A percentile compares a stretch with the other conserved stretches of the same genome.
Evolutionary conservation across 768 basidiomycete genomes (phyloP).

Genomic region (Cubamyces lactineus): DNA sequence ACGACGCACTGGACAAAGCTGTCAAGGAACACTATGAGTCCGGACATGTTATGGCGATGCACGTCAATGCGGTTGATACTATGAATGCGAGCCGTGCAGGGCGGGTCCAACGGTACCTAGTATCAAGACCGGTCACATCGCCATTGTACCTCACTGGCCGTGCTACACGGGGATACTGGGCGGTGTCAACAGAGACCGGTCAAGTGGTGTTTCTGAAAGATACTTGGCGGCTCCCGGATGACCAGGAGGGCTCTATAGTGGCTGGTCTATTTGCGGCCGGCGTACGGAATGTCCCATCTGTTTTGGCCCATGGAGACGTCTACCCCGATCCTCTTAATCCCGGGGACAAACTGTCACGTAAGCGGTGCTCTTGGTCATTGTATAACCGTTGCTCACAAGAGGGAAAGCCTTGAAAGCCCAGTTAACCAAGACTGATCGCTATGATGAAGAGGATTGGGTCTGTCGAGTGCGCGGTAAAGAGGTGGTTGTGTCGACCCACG

Average conservation of each 20-base stretch:
- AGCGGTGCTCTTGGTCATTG: background rate
- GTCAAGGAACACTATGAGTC: constrained; percentile 14
- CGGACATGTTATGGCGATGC: background rate
- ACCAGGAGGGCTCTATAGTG: constrained; percentile 5
- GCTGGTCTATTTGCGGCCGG: background rate
- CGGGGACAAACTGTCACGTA: background rate
- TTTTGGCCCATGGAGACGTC: constrained; percentile 9
- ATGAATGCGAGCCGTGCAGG: background rate
- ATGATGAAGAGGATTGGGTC: background rate
- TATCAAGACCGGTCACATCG: constrained; percentile 10
- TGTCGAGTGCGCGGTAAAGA: background rate
- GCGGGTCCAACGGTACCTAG: background rate
- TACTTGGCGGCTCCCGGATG: constrained; percentile 1
- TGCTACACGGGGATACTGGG: constrained; percentile 21
- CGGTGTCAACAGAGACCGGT: background rate
- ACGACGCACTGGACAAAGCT: background rate
- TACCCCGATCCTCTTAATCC: background rate
- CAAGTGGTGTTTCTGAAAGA: background rate
- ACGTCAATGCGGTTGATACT: background rate
- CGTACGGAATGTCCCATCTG: constrained; percentile 2
- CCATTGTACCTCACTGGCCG: constrained; percentile 5
- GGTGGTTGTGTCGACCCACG: background rate
- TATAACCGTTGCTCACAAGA: too few relatives aligned
- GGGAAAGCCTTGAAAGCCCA: background rate
- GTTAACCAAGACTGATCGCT: background rate